Evolutionary conservation across 2,329 filamentous ascomycete genomes (phyloP), one percentile per base, ranked within the genome.

Genomic region (Thielaviopsis cerberus): DNA sequence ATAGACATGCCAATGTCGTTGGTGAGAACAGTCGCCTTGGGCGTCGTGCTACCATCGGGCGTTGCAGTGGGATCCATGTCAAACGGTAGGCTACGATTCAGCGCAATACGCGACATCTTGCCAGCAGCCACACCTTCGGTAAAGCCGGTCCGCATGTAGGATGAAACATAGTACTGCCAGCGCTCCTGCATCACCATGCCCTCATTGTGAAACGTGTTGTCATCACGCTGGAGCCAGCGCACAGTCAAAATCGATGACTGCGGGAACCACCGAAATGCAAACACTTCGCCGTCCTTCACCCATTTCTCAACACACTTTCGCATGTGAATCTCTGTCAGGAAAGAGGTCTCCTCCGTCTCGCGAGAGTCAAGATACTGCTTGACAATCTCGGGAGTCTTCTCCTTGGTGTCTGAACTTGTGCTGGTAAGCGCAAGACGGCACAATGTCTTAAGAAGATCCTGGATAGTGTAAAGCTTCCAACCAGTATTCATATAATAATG

Each of bases 121-220:
- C 77, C 76, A 54, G 82, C 75, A 6, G 77, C 73, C 2, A 92
- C 77, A 15, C 86, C 86, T 69, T 92, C 87, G 0, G 92, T 98
- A 1, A 88, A 86, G 66, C 95, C 88, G 24, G 90, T 79, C 62
- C 88, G 87, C 63, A 88, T 86, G 69, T 86, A 97, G 0, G 90
- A 89, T 20, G 91, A 90, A 59, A 95, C 88, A 68, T 98, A 98
- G 72, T 94, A 94, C 65, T 91, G 87, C 92, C 92, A 98, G 45
- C 82, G 78, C 62, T 88, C 83, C 59, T 84, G 83, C 55, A 83
- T 80, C 66, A 92, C 85, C 74, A 95, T 84, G 64, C 95, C 88
- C 63, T 94, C 88, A 66, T 85, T 84, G 64, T 92, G 89, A 68
- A 95, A 88, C 0, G 94, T 85, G 48, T 81, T 82, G 63, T 85